Conservation (phyloP, 352 stramenopile species). For the Elongisporangium undulatum region DNA sequence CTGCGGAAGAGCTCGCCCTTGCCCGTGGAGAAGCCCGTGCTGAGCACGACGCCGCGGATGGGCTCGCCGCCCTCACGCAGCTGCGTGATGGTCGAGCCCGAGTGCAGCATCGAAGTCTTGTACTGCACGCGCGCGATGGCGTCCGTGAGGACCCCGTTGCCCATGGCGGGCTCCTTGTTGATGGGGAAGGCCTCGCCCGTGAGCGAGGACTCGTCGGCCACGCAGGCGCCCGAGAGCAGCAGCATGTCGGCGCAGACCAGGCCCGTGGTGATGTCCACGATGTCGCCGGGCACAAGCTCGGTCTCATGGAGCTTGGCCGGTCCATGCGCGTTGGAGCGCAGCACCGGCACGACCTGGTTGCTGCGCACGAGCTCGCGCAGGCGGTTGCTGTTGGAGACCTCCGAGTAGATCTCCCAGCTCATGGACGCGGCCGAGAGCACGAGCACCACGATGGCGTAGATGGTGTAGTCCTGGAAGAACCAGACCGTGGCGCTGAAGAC, state of each 20-base stretch:
- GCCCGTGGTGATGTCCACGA: slow-evolving; percentile 27
- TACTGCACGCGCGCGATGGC: slow-evolving; percentile 14
- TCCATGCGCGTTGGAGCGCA: slow-evolving; percentile 8
- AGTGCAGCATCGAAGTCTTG: slow-evolving; percentile 29
- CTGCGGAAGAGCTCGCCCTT: slow-evolving; percentile 63
- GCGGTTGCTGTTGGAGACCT: slow-evolving; percentile 37
- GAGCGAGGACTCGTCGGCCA: slow-evolving; percentile 39
- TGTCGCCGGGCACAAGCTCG: slow-evolving; percentile 44
- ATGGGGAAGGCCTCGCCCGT: slow-evolving; percentile 41
- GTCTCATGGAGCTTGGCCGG: slow-evolving; percentile 19
- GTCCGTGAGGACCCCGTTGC: slow-evolving; percentile 18
- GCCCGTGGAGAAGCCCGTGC: slow-evolving; percentile 48
- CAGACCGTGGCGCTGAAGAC: slow-evolving; percentile 46
- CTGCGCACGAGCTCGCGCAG: slow-evolving; percentile 36
- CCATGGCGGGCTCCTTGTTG: slow-evolving; percentile 26
- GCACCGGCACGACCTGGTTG: slow-evolving; percentile 24
- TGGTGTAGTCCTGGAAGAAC: slow-evolving; percentile 35
- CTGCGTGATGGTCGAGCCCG: slow-evolving; percentile 23
- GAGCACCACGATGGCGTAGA: slow-evolving; percentile 42
- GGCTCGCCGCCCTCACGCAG: slow-evolving; percentile 5
- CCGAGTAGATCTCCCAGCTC: slow-evolving; percentile 42
- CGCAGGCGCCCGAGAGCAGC: slow-evolving; percentile 32
- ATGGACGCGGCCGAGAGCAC: slow-evolving; percentile 32
- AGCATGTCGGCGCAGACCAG: slow-evolving; percentile 33
- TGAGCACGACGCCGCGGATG: slow-evolving; percentile 38